Percentiles rank a stretch among this genome's conserved stretches.
Evolutionary conservation across 169 alveolate species (phyloP).

Genomic region (Plasmodium knowlesi): DNA sequence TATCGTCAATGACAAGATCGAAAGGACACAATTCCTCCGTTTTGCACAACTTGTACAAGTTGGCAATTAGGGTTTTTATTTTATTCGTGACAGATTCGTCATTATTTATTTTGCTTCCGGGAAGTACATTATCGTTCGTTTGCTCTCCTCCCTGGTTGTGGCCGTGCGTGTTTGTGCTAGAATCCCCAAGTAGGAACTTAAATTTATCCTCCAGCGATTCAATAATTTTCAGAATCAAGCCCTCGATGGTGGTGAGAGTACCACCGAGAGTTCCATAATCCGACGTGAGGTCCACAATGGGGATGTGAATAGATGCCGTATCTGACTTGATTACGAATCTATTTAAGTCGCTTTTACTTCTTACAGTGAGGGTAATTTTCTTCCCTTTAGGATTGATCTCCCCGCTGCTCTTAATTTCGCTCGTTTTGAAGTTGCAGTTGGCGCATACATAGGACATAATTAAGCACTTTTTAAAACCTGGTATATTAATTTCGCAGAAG

Average conservation of each 20-base stretch:
- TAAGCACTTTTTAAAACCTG: constrained; percentile 95
- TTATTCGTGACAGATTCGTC: constrained; percentile 24
- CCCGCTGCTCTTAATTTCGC: constrained; percentile 97
- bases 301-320: constrained; percentile 92
- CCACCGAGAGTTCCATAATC: constrained; percentile 89
- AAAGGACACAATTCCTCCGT: constrained; percentile 78
- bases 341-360: constrained; percentile 90
- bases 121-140: constrained; percentile 1
- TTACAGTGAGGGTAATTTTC: constrained; percentile 86
- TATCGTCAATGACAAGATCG: constrained; percentile 93
- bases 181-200: constrained; percentile 95
- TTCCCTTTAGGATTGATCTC: constrained; percentile 94
- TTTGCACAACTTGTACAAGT: constrained; percentile 58
- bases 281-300: constrained; percentile 94
- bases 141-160: constrained; percentile 76
- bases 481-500: constrained; percentile 94
- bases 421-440: constrained; percentile 94
- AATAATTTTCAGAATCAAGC: constrained; percentile 89
- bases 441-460: constrained; percentile 95
- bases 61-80: constrained; percentile 32
- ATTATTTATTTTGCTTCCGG: neutral
- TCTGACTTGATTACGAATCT: constrained; percentile 97
- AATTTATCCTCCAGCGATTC: constrained; percentile 87
- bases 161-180: constrained; percentile 80
- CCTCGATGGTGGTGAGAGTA: constrained; percentile 94